A percentile compares a stretch with the other conserved stretches of the same genome.
phyloP scores from a whole-genome alignment of 2,329 filamentous ascomycete genomes.

The Corynespora cassiicola region DNA sequence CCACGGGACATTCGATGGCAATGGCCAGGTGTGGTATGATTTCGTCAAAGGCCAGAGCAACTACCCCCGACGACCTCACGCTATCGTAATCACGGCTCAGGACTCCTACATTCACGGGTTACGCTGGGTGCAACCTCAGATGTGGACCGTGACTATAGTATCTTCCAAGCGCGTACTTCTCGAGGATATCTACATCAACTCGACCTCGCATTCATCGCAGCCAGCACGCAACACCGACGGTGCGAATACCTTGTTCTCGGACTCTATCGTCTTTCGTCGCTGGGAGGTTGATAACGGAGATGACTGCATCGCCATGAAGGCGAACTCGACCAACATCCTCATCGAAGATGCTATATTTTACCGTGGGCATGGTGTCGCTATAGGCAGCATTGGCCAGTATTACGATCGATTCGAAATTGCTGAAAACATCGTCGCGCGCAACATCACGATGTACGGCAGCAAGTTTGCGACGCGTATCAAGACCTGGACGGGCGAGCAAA shows the following conservation, averaged over 20 bases:
- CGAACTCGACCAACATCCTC: constrained; percentile 62
- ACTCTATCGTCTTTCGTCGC: constrained; percentile 52
- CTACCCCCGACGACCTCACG: constrained; percentile 52
- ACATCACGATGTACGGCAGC: constrained; percentile 54
- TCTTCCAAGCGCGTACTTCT: constrained; percentile 55
- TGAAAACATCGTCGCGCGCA: constrained; percentile 54
- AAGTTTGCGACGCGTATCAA: constrained; percentile 59
- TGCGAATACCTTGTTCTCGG: constrained; percentile 60
- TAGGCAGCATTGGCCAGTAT: constrained; percentile 65
- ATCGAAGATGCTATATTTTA: constrained; percentile 59
- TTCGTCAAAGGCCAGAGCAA: constrained; percentile 37
- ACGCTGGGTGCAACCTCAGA: constrained; percentile 62
- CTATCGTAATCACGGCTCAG: constrained; percentile 57
- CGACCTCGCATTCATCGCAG: too few species aligned
- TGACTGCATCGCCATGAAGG: constrained; percentile 58
- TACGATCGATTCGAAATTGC: constrained; percentile 55
- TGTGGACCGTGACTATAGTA: constrained; percentile 63
- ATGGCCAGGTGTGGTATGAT: constrained; percentile 65
- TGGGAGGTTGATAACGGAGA: constrained; percentile 18
- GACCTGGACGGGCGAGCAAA: constrained; percentile 61
- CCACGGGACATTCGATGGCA: constrained; percentile 61
- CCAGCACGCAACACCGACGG: constrained; percentile 57
- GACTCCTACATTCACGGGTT: constrained; percentile 57
- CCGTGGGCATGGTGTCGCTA: constrained; percentile 59
- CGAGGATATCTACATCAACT: constrained; percentile 60